Base-by-base conservation (phyloP, 1,284 basidiomycete species). In the Trichosporon coremiiforme region DNA sequence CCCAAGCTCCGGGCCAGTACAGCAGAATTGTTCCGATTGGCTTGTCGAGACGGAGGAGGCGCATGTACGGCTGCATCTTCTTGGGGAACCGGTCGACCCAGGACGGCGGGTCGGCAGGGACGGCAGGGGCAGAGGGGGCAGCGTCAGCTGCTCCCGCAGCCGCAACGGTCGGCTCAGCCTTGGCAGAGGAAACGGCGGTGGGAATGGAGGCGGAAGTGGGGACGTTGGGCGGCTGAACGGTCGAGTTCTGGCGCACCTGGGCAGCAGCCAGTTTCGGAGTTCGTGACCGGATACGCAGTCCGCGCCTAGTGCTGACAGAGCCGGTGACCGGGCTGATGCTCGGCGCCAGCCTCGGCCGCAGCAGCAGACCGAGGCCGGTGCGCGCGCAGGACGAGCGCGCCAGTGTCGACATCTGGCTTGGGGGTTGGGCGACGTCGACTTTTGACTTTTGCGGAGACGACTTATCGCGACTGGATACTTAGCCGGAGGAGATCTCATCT, bases 1-100 rank as follows among this genome's bases (percentile, higher is more conserved):
- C 93, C 94, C 95, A 98, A 12, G 94, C 95, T 81, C 96, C 98
- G 0, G 96, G 96, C 86, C 94, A 95, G 81, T 91, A 97, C 12
- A 99, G 86, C 5, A 99, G 85, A 70, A 95, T 85, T 0, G 93
- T 94, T 22, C 96, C 96, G 74, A 96, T 98, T 12, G 97, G 96
- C 80, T 98, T 98, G 86, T 98, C 95, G 66, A 96, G 87, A 67
- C 96, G 88, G 64, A 91, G 91, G 29, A 99, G 86, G 77, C 91
- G 89, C 7, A 95, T 78, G 82, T 98, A 99, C 2, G 96, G 95
- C 69, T 78, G 80, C 4, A 62, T 62, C 31, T 20, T 22, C 13
- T 79, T 80, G 22, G 80, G 67, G 66, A 75, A 63, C 60, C 73
- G 74, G 69, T 82, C 81, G 13, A 80, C 25, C 29, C 66, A 71